phyloP scores from a whole-genome alignment of 441 rosid genomes.

The Populus tomentosa region DNA sequence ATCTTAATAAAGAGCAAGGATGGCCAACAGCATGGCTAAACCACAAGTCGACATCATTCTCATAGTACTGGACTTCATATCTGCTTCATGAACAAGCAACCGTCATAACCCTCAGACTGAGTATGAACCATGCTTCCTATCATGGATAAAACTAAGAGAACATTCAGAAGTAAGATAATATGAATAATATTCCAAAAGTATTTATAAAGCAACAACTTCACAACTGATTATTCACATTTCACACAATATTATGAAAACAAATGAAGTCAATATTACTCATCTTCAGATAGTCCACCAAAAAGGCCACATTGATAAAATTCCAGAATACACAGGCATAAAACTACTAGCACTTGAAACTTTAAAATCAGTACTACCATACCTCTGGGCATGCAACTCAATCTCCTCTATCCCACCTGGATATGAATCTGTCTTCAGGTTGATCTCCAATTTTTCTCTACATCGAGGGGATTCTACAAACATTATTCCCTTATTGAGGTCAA shows the following conservation, averaged over 20 bases:
- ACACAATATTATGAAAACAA: too few species aligned
- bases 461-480: conserved; percentile 59
- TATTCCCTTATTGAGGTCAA: conserved; percentile 54
- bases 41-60: conserved; percentile 61
- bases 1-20: conserved; percentile 62
- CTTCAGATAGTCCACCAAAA: not conserved
- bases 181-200: too few species aligned
- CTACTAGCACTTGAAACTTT: too few species aligned
- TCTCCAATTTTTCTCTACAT: conserved; percentile 57
- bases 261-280: not conserved
- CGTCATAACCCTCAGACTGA: not conserved
- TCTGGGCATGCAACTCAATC: conserved; percentile 39
- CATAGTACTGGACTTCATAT: conserved; percentile 45
- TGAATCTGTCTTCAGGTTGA: conserved; percentile 46
- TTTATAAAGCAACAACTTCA: too few species aligned
- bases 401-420: conserved; percentile 38
- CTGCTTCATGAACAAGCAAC: conserved; percentile 32
- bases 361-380: conserved; percentile 30
- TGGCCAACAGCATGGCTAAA: conserved; percentile 73
- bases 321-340: too few species aligned
- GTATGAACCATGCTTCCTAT: not conserved
- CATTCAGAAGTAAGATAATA: not conserved
- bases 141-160: not conserved
- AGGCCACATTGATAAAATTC: not conserved
- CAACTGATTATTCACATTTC: too few species aligned